A percentile compares a stretch with the other conserved stretches of the same genome.
Conservation (phyloP, 2,329 filamentous ascomycete genomes). For the Tolypocladium cylindrosporum region DNA sequence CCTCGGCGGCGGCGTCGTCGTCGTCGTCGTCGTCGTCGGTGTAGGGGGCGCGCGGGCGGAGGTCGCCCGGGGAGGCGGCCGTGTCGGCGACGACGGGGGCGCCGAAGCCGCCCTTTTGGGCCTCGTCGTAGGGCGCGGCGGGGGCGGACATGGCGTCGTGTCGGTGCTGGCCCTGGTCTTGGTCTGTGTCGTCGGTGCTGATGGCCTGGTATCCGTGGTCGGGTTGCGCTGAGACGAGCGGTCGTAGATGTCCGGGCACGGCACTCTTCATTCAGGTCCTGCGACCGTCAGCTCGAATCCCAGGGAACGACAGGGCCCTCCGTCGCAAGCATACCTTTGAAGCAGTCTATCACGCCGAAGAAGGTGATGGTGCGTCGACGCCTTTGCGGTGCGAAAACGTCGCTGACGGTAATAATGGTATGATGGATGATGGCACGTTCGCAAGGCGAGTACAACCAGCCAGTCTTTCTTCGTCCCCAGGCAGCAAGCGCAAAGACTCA, state of each 20-base stretch:
- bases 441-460: neutral
- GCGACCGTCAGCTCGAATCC: too few relatives aligned
- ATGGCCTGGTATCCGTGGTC: neutral
- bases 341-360: neutral
- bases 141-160: slow-evolving; percentile 4
- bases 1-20: slow-evolving; percentile 6
- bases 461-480: slow-evolving; percentile 48
- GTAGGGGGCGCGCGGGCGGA: neutral
- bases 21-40: slow-evolving; percentile 2
- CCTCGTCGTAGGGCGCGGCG: neutral
- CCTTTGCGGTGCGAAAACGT: neutral
- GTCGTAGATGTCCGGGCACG: neutral
- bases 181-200: neutral
- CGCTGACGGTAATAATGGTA: neutral
- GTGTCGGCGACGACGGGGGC: neutral
- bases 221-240: neutral
- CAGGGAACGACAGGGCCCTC: too few relatives aligned
- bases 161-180: neutral
- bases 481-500: slow-evolving; percentile 59
- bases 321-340: neutral
- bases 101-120: slow-evolving; percentile 10
- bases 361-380: too few relatives aligned
- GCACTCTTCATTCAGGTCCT: neutral
- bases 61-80: neutral
- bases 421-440: neutral